Conservation (phyloP, 2,329 filamentous ascomycete species). For the Monosporascus sp. region DNA sequence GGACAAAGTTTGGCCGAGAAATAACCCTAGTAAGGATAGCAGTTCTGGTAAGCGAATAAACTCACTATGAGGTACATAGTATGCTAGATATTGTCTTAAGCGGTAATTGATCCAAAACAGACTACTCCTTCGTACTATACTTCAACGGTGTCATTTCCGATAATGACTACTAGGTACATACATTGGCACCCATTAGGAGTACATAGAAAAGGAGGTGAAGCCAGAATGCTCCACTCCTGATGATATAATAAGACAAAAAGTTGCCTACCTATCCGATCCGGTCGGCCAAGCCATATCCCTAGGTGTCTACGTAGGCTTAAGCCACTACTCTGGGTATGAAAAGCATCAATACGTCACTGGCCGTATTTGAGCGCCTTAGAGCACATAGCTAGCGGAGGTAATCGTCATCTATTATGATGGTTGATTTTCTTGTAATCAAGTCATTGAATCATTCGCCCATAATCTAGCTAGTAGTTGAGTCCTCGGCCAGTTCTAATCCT, state of each 20-base stretch:
- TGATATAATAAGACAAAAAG: too few species aligned
- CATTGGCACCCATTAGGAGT: too few species aligned
- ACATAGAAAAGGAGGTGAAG: too few species aligned
- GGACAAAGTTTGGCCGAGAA: neutral
- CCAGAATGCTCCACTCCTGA: too few species aligned
- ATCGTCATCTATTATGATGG: conserved; percentile 11
- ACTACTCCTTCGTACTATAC: too few species aligned
- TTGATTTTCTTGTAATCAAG: neutral
- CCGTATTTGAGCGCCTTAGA: neutral
- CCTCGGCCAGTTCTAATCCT: neutral
- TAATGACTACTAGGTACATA: too few species aligned
- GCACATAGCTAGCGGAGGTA: neutral
- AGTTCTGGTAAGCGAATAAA: neutral
- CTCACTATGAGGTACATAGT: neutral
- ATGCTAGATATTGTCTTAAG: too few species aligned
- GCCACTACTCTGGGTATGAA: neutral
- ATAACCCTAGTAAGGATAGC: neutral
- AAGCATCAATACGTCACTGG: neutral
- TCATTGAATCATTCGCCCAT: conserved; percentile 1
- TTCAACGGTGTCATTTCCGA: too few species aligned
- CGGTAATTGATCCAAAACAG: too few species aligned
- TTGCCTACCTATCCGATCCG: too few species aligned
- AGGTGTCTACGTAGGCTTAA: too few species aligned
- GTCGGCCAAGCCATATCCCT: too few species aligned
- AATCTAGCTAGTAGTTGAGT: neutral